Percentiles rank a stretch among this genome's conserved stretches.
These are phyloP conservation scores for Malus domestica DNA, from an alignment of 306 rosid species.

Conservation along the genomic window DNA sequence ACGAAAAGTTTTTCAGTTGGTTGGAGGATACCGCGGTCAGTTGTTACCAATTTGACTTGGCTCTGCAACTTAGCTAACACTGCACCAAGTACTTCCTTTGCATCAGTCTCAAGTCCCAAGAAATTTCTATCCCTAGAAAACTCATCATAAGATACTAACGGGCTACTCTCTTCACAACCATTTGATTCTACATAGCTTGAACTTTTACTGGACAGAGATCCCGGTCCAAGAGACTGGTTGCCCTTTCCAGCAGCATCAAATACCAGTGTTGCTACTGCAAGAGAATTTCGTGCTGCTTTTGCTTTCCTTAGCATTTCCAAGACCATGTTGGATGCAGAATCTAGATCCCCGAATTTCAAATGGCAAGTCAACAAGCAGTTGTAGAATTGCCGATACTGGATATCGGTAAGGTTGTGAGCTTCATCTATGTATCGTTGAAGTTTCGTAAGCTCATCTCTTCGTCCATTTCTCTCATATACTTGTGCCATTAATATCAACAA, in stretches of 20 bases:
- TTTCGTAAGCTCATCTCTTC: constrained; percentile 70
- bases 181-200: constrained; percentile 18
- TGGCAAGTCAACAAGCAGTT: constrained; percentile 74
- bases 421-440: constrained; percentile 70
- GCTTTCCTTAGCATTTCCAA: constrained; percentile 75
- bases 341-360: constrained; percentile 76
- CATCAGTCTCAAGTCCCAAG: constrained; percentile 49
- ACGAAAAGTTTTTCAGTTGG: constrained; percentile 69
- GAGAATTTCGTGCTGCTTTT: constrained; percentile 58
- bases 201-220: constrained; percentile 12
- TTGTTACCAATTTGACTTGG: constrained; percentile 54
- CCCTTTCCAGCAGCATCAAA: constrained; percentile 25
- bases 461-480: constrained; percentile 67
- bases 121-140: constrained; percentile 46
- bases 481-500: constrained; percentile 66
- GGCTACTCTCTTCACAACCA: constrained; percentile 11
- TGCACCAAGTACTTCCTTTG: constrained; percentile 42
- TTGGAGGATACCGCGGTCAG: constrained; percentile 60
- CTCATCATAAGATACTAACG: constrained; percentile 41
- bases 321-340: constrained; percentile 70
- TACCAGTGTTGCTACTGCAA: constrained; percentile 48
- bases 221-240: constrained; percentile 17
- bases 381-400: constrained; percentile 61
- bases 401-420: constrained; percentile 52
- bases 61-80: constrained; percentile 59